phyloP scores from a whole-genome alignment of 75 land plant species.

The Picea sitchensis region DNA sequence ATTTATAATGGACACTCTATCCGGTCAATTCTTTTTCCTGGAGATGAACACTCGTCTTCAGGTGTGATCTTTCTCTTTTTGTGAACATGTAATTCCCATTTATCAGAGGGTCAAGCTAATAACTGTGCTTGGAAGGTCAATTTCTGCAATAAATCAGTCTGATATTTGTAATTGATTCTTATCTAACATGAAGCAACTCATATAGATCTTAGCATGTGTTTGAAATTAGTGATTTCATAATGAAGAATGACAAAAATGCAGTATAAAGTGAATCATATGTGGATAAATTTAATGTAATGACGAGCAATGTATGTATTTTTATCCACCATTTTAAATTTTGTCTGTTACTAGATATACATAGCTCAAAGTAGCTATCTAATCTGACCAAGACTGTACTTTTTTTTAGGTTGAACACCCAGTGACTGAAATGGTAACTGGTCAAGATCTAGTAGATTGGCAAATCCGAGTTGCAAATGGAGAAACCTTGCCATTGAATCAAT shows the following conservation, averaged over 20 bases:
- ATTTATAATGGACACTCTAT: constrained; percentile 83
- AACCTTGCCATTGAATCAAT: constrained; percentile 65
- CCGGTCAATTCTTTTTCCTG: constrained; percentile 91
- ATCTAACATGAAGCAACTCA: too few species aligned
- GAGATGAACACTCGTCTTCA: constrained; percentile 99
- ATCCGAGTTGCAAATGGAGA: constrained; percentile 98
- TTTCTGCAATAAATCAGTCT: too few species aligned
- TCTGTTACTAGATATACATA: not conserved
- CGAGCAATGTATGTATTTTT: not conserved
- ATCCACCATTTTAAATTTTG: not conserved
- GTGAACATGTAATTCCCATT: not conserved
- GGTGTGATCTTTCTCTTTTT: constrained; percentile 32
- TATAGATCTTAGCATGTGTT: too few species aligned
- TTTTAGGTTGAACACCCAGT: constrained; percentile 96
- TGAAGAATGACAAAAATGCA: not conserved
- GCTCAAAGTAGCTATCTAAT: not conserved
- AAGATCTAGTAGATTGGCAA: constrained; percentile 99
- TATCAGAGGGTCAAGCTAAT: not conserved
- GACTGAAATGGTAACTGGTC: constrained; percentile 96
- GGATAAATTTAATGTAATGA: not conserved
- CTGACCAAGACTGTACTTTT: not conserved
- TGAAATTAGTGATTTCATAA: not conserved
- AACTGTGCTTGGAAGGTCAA: not conserved
- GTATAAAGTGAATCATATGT: not conserved
- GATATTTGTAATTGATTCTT: too few species aligned